A percentile compares a stretch with the other conserved stretches of the same genome.
phyloP scores from a whole-genome alignment of 257 asterid species.

The Catharanthus roseus region DNA sequence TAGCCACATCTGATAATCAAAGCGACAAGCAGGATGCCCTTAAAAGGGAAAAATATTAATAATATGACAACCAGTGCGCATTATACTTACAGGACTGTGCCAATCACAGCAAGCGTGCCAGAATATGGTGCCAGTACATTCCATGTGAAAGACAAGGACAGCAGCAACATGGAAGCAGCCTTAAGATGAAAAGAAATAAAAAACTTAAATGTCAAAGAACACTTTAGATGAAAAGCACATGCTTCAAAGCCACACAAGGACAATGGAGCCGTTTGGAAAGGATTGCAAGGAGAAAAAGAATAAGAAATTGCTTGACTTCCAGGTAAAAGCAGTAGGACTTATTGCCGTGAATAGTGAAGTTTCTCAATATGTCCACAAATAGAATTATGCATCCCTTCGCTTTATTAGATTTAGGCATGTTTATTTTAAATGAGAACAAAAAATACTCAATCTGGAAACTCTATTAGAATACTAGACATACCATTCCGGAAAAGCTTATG shows the following conservation, averaged over 20 bases:
- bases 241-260: too few relatives aligned
- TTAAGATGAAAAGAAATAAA: constrained; percentile 16
- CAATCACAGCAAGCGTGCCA: constrained; percentile 73
- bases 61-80: constrained; percentile 5
- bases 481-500: constrained; percentile 91
- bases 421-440: neutral
- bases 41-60: neutral
- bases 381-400: neutral
- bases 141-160: constrained; percentile 78
- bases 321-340: neutral
- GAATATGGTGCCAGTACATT: constrained; percentile 72
- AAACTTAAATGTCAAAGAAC: neutral
- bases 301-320: neutral
- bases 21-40: neutral
- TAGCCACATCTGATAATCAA: neutral
- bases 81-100: constrained; percentile 77
- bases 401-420: neutral
- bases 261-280: too few relatives aligned
- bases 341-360: constrained; percentile 2
- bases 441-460: neutral
- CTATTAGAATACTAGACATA: constrained; percentile 25
- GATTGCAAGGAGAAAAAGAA: neutral
- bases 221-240: neutral
- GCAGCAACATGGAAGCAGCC: constrained; percentile 94
- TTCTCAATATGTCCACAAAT: neutral